A percentile compares a stretch with the other conserved stretches of the same genome.
These are phyloP conservation scores for Danielia reshetovae DNA, from an alignment of 805 yeast genomes.

Conservation along the genomic window DNA sequence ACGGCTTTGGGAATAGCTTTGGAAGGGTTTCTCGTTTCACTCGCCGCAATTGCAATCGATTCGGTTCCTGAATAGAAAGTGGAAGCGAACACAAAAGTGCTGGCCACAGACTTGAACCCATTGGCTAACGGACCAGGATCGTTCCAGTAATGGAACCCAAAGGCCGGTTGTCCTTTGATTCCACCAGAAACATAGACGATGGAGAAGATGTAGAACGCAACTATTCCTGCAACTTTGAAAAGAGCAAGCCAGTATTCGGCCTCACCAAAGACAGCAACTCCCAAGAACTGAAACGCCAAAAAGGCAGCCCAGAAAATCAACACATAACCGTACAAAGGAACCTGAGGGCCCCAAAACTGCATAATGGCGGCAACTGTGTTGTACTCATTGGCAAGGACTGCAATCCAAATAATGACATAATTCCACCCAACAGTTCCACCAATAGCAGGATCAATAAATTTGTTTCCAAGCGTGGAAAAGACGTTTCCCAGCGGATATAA, in stretches of 20 bases:
- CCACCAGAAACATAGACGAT: constrained; percentile 45
- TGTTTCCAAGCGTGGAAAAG: constrained; percentile 49
- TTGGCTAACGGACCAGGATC: constrained; percentile 40
- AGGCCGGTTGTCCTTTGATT: constrained; percentile 32
- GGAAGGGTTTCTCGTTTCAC: constrained; percentile 57
- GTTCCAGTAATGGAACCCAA: constrained; percentile 42
- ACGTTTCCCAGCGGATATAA: constrained; percentile 49
- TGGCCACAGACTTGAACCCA: constrained; percentile 55
- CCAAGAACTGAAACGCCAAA: constrained; percentile 46
- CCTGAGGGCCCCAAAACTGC: constrained; percentile 46
- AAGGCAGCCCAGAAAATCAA: constrained; percentile 51
- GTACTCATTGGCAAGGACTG: constrained; percentile 52
- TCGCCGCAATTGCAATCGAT: constrained; percentile 55
- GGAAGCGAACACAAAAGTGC: constrained; percentile 55
- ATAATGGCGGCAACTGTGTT: constrained; percentile 49
- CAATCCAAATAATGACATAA: constrained; percentile 54
- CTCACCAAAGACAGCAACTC: constrained; percentile 55
- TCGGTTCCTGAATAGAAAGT: constrained; percentile 60
- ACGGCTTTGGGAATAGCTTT: constrained; percentile 57
- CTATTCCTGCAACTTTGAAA: constrained; percentile 43
- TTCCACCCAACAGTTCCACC: constrained; percentile 55
- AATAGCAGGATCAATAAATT: constrained; percentile 50
- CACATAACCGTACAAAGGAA: constrained; percentile 54
- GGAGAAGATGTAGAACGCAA: constrained; percentile 49
- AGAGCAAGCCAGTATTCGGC: constrained; percentile 52